These are phyloP conservation scores for Botrytis sinoallii DNA, from an alignment of 2,329 filamentous ascomycete genomes.

Conservation along the genomic window DNA sequence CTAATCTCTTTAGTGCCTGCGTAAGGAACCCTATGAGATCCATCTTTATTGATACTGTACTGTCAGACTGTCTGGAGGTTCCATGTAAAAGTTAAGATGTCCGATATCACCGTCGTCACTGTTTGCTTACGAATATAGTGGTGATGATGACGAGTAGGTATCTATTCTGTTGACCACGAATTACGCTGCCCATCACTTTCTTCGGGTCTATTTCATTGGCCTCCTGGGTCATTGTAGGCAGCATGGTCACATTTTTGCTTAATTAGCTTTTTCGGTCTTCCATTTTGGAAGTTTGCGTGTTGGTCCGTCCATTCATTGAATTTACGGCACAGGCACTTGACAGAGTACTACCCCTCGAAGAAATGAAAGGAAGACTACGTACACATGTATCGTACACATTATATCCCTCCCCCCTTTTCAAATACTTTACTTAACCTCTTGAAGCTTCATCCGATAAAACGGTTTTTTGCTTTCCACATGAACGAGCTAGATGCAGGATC, in stretches of 20 bases:
- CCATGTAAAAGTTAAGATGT: not conserved
- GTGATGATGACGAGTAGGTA: conserved; percentile 2
- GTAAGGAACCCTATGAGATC: not conserved
- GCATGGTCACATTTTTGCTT: not conserved
- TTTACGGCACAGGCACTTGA: not conserved
- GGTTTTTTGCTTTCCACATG: not conserved
- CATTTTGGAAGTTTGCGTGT: not conserved
- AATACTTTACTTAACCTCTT: not conserved
- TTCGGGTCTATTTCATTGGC: not conserved
- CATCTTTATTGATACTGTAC: too few relatives aligned
- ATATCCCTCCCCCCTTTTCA: not conserved
- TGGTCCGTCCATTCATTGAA: not conserved
- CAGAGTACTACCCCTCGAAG: not conserved
- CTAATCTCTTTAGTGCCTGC: not conserved
- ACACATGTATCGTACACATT: not conserved
- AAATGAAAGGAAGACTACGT: not conserved
- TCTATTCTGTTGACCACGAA: not conserved
- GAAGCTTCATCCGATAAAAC: not conserved
- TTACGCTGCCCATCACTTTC: not conserved
- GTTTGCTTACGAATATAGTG: conserved; percentile 7
- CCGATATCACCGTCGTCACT: conserved; percentile 1
- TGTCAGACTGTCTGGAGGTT: not conserved
- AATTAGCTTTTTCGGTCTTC: not conserved
- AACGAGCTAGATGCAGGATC: not conserved
- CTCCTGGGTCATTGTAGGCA: not conserved